Evolutionary conservation across 768 basidiomycete species (phyloP).

Genomic region (Brasilioporus rufonigricans): DNA sequence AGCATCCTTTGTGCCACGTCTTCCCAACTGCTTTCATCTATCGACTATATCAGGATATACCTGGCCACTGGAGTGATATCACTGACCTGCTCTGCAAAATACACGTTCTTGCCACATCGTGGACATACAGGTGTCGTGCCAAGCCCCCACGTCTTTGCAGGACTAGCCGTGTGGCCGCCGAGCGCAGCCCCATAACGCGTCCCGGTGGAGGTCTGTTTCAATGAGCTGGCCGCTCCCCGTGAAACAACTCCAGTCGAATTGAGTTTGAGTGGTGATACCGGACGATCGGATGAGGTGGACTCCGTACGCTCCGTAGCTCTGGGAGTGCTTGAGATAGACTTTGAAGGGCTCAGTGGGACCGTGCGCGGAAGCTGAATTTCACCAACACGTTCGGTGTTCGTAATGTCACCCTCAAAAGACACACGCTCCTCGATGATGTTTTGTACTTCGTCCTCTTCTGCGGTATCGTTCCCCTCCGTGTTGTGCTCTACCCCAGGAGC

Average conservation of each 20-base stretch:
- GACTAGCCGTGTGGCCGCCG: conserved; percentile 38
- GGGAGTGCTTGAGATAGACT: conserved; percentile 11
- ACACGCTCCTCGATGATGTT: conserved; percentile 29
- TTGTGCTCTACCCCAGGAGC: conserved; percentile 5
- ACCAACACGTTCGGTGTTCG: conserved; percentile 46
- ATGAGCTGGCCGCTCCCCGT: conserved; percentile 20
- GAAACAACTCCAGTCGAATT: conserved; percentile 21
- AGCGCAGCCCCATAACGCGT: conserved; percentile 65
- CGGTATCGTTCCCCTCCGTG: conserved; percentile 28
- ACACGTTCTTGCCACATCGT: conserved; percentile 71
- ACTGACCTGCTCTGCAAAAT: conserved; percentile 79
- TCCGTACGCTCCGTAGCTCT: conserved; percentile 1
- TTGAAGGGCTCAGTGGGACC: conserved; percentile 44
- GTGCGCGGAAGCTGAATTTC: conserved; percentile 54
- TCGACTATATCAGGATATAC: conserved; percentile 4
- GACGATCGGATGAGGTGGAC: conserved; percentile 17
- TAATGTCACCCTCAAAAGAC: conserved; percentile 31
- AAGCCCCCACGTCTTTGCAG: conserved; percentile 50
- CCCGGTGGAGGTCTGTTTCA: conserved; percentile 53
- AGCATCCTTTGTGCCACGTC: conserved; percentile 74
- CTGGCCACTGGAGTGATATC: neutral
- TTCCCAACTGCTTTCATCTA: conserved; percentile 81
- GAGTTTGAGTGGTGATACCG: conserved; percentile 22
- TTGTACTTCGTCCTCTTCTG: conserved; percentile 24
- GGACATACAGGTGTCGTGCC: conserved; percentile 62